phyloP scores from a whole-genome alignment of 2,329 filamentous ascomycete genomes.

The Onygenales sp. region DNA sequence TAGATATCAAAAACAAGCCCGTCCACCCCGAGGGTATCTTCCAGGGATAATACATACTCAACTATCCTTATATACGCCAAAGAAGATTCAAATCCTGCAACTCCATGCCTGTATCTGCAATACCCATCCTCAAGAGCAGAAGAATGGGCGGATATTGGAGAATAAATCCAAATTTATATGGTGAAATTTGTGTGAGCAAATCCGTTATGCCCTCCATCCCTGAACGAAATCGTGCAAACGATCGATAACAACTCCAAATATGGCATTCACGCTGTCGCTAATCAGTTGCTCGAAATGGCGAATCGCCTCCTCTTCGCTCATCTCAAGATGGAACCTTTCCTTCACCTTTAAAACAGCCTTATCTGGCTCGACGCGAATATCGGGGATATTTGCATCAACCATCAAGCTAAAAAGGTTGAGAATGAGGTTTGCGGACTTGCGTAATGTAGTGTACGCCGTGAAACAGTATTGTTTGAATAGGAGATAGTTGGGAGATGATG shows the following conservation, averaged over 20 bases:
- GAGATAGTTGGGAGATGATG: constrained; percentile 68
- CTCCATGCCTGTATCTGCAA: neutral
- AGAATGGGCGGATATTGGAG: neutral
- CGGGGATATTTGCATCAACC: constrained; percentile 95
- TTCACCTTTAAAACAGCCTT: constrained; percentile 92
- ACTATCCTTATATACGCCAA: neutral
- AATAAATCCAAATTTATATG: neutral
- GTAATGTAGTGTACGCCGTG: constrained; percentile 80
- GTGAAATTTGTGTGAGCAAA: neutral
- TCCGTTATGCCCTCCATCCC: constrained; percentile 57
- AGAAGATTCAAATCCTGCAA: neutral
- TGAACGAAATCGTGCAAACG: constrained; percentile 89
- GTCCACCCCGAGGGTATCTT: neutral
- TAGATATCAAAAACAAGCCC: neutral
- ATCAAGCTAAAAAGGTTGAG: constrained; percentile 93
- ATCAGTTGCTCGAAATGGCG: constrained; percentile 81
- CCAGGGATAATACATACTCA: neutral
- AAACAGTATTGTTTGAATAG: constrained; percentile 95
- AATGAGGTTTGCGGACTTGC: constrained; percentile 83
- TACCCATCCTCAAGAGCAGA: neutral
- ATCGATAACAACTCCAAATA: constrained; percentile 91
- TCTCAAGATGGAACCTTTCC: constrained; percentile 85
- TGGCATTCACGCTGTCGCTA: constrained; percentile 78
- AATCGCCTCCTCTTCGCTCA: constrained; percentile 86
- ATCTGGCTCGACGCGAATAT: constrained; percentile 84